phyloP scores from a whole-genome alignment of 2,329 filamentous ascomycete genomes.

The Penicillium thymicola region DNA sequence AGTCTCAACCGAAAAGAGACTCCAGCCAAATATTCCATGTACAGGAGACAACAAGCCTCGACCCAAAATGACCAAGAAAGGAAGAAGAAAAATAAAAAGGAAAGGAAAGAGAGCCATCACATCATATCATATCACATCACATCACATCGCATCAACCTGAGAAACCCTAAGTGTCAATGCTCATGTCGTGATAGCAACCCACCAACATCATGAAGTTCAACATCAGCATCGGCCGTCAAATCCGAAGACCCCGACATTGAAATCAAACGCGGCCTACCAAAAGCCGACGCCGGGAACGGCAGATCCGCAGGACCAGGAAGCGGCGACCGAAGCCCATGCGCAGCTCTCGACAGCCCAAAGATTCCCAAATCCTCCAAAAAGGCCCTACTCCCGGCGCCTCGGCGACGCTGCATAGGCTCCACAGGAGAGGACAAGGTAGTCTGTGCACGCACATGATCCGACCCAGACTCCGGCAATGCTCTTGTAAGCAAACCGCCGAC shows the following conservation, averaged over 20 bases:
- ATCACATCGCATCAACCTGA: neutral
- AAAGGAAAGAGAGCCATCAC: neutral
- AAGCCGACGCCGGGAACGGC: neutral
- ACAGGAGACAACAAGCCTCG: neutral
- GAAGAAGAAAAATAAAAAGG: no score
- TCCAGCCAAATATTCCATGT: neutral
- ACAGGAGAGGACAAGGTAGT: neutral
- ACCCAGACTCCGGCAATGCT: neutral
- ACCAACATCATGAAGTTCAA: constrained; percentile 44
- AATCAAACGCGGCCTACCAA: neutral
- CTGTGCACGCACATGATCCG: neutral
- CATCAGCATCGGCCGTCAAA: constrained; percentile 22
- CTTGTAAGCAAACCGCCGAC: constrained; percentile 70
- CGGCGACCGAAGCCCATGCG: no score
- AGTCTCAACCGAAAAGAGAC: neutral
- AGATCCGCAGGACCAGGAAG: neutral
- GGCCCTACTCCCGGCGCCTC: constrained; percentile 27
- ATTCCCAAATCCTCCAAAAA: constrained; percentile 37
- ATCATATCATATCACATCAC: constrained; percentile 1
- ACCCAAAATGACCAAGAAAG: neutral
- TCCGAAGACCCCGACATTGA: constrained; percentile 12
- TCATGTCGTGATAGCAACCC: constrained; percentile 33
- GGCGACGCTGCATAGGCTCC: constrained; percentile 5
- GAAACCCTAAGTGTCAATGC: neutral
- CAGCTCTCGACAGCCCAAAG: neutral